Percentiles rank a stretch among this genome's conserved stretches.
These are phyloP conservation scores for Podila verticillata DNA, from an alignment of 192 early-diverging fungal genomes.

Conservation along the genomic window DNA sequence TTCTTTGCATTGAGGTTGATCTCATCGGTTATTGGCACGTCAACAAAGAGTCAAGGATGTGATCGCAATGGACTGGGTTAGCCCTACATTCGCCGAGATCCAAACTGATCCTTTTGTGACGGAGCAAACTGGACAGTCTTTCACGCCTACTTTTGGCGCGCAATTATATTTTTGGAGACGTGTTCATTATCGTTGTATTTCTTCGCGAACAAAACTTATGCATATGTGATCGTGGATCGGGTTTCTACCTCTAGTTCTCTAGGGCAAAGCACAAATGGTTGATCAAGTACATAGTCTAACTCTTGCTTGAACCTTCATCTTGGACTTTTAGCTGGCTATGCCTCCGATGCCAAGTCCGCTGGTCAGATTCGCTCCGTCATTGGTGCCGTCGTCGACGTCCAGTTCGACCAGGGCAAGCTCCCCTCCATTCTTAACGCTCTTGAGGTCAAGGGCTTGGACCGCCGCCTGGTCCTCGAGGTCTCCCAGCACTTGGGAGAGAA, in stretches of 20 bases:
- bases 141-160: too few species aligned
- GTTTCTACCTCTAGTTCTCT: background rate
- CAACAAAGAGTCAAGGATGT: too few species aligned
- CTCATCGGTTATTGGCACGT: background rate
- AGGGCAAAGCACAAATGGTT: background rate
- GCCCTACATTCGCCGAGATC: background rate
- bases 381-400: conserved; percentile 98
- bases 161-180: too few species aligned
- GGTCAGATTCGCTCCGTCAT: conserved; percentile 94
- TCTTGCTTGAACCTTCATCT: background rate
- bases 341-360: conserved; percentile 65
- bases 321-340: conserved; percentile 58
- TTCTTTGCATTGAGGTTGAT: background rate
- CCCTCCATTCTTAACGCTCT: conserved; percentile 97
- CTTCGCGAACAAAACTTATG: too few species aligned
- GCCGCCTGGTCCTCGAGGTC: conserved; percentile 95
- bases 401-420: conserved; percentile 89
- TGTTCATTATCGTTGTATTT: too few species aligned
- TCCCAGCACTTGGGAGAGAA: conserved; percentile 98
- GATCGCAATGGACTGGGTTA: too few species aligned
- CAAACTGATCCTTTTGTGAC: background rate
- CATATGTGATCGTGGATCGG: too few species aligned
- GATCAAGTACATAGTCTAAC: background rate
- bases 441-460: conserved; percentile 80
- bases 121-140: background rate